A percentile compares a stretch with the other conserved stretches of the same genome.
Evolutionary conservation across 164 flowering plant species (phyloP).

Genomic region (Litsea cubeba): DNA sequence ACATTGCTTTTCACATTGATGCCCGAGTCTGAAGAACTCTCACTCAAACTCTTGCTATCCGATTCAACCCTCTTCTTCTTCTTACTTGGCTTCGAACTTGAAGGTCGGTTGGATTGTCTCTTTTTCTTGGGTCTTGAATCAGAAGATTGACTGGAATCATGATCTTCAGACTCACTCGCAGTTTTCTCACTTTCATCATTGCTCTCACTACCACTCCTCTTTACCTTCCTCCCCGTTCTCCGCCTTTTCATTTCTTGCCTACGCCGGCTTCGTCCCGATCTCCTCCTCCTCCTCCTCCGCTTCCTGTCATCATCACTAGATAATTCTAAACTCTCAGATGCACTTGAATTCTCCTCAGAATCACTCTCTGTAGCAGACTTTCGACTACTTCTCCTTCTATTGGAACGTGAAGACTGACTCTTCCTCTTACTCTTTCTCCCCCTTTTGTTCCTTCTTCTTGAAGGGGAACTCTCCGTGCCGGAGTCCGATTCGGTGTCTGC

Average conservation of each 20-base stretch:
- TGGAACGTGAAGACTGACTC: slow-evolving; percentile 33
- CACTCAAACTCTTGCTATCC: slow-evolving; percentile 23
- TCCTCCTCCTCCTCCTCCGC: slow-evolving; percentile 9
- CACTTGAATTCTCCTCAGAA: slow-evolving; percentile 30
- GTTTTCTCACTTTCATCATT: slow-evolving; percentile 38
- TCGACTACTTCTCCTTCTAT: slow-evolving; percentile 24
- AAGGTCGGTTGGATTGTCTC: slow-evolving; percentile 9
- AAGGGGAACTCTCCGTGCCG: slow-evolving; percentile 20
- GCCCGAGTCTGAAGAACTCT: background rate
- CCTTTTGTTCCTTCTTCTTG: slow-evolving; percentile 8
- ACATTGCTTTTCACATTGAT: background rate
- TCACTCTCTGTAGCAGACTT: slow-evolving; percentile 27
- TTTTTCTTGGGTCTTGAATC: slow-evolving; percentile 18
- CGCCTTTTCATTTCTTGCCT: slow-evolving; percentile 26
- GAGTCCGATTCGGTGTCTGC: slow-evolving; percentile 23
- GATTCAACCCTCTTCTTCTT: slow-evolving; percentile 31
- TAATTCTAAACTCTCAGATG: slow-evolving; percentile 16
- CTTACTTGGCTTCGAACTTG: slow-evolving; percentile 24
- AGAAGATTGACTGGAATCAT: slow-evolving; percentile 24
- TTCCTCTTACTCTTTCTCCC: slow-evolving; percentile 15
- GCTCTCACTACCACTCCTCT: slow-evolving; percentile 28
- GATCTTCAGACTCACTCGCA: slow-evolving; percentile 32
- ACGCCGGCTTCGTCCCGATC: slow-evolving; percentile 11
- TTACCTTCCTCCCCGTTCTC: background rate
- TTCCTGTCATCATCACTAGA: slow-evolving; percentile 17